These are phyloP conservation scores for Lactifluus piperatus DNA, from an alignment of 768 basidiomycete species.

Conservation along the genomic window DNA sequence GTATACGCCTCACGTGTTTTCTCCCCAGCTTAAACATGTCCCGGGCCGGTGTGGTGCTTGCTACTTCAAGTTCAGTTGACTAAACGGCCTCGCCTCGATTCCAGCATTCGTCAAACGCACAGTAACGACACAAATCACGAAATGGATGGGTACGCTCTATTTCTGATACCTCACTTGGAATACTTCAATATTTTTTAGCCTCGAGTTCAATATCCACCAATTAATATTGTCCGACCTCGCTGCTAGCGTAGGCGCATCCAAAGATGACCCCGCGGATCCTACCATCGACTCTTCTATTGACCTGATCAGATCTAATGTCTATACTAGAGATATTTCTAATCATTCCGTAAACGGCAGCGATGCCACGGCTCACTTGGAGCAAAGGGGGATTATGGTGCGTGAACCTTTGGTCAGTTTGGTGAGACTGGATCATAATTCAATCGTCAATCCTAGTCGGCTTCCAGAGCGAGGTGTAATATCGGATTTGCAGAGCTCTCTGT, in stretches of 20 bases:
- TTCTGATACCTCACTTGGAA: background rate
- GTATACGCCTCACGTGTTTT: too few species aligned
- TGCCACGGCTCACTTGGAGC: conserved; percentile 21
- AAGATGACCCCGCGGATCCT: conserved; percentile 14
- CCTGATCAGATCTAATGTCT: conserved; percentile 54
- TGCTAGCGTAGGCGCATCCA: conserved; percentile 19
- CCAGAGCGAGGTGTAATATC: conserved; percentile 69
- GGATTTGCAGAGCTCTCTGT: conserved; percentile 74
- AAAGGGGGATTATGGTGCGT: conserved; percentile 54
- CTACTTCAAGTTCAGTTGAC: too few species aligned
- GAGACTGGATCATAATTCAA: background rate
- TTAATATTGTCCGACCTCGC: conserved; percentile 21
- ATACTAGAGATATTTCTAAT: conserved; percentile 29
- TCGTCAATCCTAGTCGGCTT: conserved; percentile 42
- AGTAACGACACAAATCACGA: background rate
- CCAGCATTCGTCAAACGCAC: background rate
- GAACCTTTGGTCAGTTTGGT: background rate
- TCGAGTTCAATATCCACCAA: conserved; percentile 21
- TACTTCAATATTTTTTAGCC: conserved; percentile 5
- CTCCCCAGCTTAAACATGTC: too few species aligned
- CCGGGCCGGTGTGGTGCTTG: too few species aligned
- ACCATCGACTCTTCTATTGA: conserved; percentile 33
- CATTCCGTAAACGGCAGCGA: background rate
- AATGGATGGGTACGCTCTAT: conserved; percentile 9
- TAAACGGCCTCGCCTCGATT: too few species aligned